Base-by-base conservation (phyloP, 2,329 filamentous ascomycete genomes). In the Trichoderma brevicompactum region DNA sequence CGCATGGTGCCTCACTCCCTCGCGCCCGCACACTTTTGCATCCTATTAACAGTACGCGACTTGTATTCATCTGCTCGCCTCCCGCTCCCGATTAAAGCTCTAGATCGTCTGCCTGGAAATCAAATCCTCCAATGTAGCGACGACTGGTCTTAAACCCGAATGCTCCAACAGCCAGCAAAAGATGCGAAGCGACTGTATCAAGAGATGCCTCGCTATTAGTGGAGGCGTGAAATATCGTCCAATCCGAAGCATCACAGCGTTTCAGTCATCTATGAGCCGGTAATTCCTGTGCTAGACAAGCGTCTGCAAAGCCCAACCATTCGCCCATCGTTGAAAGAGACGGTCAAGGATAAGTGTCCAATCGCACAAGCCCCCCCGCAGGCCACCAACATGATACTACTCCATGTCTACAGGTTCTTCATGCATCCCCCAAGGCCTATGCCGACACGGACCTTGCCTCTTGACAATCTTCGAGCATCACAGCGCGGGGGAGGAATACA, bases 281-380 rank as follows among this genome's bases (percentile, higher is more conserved):
- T 34, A 59, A 59, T 40, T 50, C 36, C 19, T 43, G 46, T 49
- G 40, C 58, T 61, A 38, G 40, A 28, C 48, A 34, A 34, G 36
- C 49, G 38, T 32, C 59, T 62, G 28, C 59, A 28, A 41, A 62
- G 38, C 59, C 50, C 28, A 43, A 55, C 40, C 17, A 50, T 54
- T 63, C n/a, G 38, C 17, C 50, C 40, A 63, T 63, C 12, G 58
- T 54, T 23, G 36, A 44, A 61, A 52, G 49, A 28, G 49, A 54
- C 36, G 60, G 19, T 53, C 49, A 63, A 36, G 49, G 60, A 55
- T 63, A n/a, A 17, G 50, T 48, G 34, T 55, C 60, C 60, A 54
- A 63, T 46, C 49, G 50, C 32, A 19, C 40, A 63, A 38, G 40
- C n/a, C 23, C 23, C 60, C 60, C 60, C 58, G 50, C 60, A 44